Evolutionary conservation across 2,329 filamentous ascomycete genomes (phyloP).

Genomic region (Pyrenophora seminiperda): DNA sequence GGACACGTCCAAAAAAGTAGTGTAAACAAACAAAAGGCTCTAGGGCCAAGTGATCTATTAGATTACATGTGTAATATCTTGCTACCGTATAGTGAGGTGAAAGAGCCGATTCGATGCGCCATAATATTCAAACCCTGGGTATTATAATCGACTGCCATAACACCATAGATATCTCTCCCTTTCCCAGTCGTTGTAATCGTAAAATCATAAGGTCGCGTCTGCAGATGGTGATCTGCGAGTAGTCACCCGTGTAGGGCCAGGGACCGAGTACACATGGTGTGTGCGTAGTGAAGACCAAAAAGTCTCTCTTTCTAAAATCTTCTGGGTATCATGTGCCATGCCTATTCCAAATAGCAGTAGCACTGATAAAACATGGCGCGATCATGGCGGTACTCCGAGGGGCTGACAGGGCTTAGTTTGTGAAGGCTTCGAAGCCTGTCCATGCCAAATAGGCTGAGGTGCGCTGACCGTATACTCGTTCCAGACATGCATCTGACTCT

Average conservation of each 20-base stretch:
- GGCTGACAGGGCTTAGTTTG: background rate
- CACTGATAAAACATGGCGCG: background rate
- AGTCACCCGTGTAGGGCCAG: constrained; percentile 5
- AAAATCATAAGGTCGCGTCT: constrained; percentile 8
- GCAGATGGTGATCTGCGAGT: constrained; percentile 3
- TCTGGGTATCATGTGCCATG: background rate
- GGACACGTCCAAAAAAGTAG: constrained; percentile 1
- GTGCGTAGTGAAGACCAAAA: constrained; percentile 2
- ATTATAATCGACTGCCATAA: constrained; percentile 16
- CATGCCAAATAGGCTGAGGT: constrained; percentile 39
- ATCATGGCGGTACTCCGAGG: background rate
- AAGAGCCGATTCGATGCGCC: background rate
- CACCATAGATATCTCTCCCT: constrained; percentile 6
- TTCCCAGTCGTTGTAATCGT: constrained; percentile 10
- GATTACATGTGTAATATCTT: constrained; percentile 17
- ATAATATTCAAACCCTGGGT: constrained; percentile 15
- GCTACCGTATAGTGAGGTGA: too few relatives aligned
- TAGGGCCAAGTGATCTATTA: constrained; percentile 7
- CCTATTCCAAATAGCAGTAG: background rate
- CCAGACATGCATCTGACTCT: constrained; percentile 43
- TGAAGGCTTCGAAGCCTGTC: constrained; percentile 20
- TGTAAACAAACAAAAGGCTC: constrained; percentile 6
- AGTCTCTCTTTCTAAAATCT: background rate
- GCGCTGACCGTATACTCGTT: constrained; percentile 38
- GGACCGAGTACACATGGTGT: background rate